phyloP scores from a whole-genome alignment of 1,284 basidiomycete species.

The Cystobasidium pallidum region DNA sequence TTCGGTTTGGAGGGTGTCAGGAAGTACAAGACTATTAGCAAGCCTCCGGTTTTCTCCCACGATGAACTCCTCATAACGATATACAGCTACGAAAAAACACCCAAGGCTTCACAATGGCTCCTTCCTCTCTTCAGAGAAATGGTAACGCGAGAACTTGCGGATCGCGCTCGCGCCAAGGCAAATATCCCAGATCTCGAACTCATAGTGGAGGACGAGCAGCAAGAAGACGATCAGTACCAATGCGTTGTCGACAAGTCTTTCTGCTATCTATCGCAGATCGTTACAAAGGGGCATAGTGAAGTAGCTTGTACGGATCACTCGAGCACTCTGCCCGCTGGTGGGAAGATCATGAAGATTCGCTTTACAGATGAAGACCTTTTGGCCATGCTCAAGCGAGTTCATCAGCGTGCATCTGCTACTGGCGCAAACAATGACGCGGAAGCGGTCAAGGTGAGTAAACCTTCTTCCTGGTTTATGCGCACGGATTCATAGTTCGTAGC shows the following conservation, averaged over 20 bases:
- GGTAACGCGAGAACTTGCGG: conserved; percentile 77
- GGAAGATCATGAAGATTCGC: conserved; percentile 54
- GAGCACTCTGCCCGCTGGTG: conserved; percentile 72
- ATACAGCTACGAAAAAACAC: conserved; percentile 87
- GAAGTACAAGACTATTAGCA: conserved; percentile 81
- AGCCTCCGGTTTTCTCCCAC: conserved; percentile 96
- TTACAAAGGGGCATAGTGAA: conserved; percentile 60
- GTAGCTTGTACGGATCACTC: conserved; percentile 87
- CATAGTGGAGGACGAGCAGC: conserved; percentile 74
- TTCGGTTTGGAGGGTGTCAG: conserved; percentile 83
- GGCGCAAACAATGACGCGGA: not conserved
- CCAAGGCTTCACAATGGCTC: conserved; percentile 90
- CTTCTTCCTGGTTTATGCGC: not conserved
- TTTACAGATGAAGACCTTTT: conserved; percentile 48
- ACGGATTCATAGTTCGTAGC: not conserved
- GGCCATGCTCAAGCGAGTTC: conserved; percentile 41
- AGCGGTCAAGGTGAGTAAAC: not conserved
- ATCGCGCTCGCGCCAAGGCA: conserved; percentile 64
- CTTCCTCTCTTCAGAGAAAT: conserved; percentile 82
- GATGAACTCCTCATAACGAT: conserved; percentile 95
- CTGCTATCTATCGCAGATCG: conserved; percentile 92
- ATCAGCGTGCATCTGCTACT: conserved; percentile 6
- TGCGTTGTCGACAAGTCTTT: conserved; percentile 92
- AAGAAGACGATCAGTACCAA: conserved; percentile 82
- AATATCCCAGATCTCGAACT: conserved; percentile 65